Evolutionary conservation across 805 yeast species (phyloP).

Genomic region (Yarrowia porcina): DNA sequence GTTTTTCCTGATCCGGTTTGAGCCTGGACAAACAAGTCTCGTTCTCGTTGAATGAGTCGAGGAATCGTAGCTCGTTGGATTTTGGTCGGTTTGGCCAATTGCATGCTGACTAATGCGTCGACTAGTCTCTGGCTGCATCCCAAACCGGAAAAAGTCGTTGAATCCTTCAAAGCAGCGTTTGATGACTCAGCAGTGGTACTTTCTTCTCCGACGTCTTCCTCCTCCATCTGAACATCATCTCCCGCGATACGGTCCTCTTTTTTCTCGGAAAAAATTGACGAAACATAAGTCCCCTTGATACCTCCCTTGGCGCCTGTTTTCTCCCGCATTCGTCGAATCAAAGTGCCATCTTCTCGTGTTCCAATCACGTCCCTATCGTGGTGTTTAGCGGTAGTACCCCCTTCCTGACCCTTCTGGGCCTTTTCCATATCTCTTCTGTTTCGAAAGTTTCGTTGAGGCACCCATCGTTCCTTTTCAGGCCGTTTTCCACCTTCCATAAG

Average conservation of each 20-base stretch:
- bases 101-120: slow-evolving; percentile 55
- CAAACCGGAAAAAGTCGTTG: slow-evolving; percentile 66
- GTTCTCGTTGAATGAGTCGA: slow-evolving; percentile 43
- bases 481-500: neutral
- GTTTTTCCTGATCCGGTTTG: slow-evolving; percentile 99
- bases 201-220: slow-evolving; percentile 39
- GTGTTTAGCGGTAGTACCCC: neutral
- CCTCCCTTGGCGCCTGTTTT: slow-evolving; percentile 28
- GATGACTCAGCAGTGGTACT: slow-evolving; percentile 46
- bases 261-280: slow-evolving; percentile 56
- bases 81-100: slow-evolving; percentile 61
- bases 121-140: slow-evolving; percentile 59
- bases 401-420: neutral
- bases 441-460: slow-evolving; percentile 2
- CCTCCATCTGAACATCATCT: slow-evolving; percentile 45
- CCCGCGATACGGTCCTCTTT: slow-evolving; percentile 46
- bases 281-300: slow-evolving; percentile 28
- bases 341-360: neutral
- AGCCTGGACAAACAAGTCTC: slow-evolving; percentile 86
- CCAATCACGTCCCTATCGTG: slow-evolving; percentile 10
- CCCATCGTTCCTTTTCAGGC: slow-evolving; percentile 6
- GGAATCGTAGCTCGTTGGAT: slow-evolving; percentile 85
- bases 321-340: slow-evolving; percentile 1
- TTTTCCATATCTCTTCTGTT: neutral
- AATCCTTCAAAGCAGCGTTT: slow-evolving; percentile 78